Evolutionary conservation across 1,139 yeast genomes (phyloP).

Genomic region (Suhomyces kunorum): DNA sequence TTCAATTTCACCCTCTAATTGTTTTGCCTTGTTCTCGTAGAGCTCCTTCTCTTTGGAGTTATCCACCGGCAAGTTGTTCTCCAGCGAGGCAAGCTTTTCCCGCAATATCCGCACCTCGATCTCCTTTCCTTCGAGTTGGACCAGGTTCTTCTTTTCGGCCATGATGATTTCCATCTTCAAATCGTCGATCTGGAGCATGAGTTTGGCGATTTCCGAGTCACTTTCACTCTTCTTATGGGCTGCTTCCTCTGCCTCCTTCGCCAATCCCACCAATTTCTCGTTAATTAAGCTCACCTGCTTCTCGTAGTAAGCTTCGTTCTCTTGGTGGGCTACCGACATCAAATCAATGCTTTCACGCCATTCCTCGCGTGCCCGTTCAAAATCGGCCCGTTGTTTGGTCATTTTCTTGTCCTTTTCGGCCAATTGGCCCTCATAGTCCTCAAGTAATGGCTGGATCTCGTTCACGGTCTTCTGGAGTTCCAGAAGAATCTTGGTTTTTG

Average conservation of each 20-base stretch:
- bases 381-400: constrained; percentile 43
- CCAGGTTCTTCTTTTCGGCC: constrained; percentile 17
- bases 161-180: constrained; percentile 17
- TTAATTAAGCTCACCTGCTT: constrained; percentile 25
- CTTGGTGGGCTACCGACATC: constrained; percentile 48
- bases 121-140: constrained; percentile 20
- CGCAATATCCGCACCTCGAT: constrained; percentile 18
- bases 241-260: constrained; percentile 7
- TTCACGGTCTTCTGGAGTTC: constrained; percentile 47
- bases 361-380: constrained; percentile 57
- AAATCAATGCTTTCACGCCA: constrained; percentile 58
- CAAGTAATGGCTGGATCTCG: constrained; percentile 48
- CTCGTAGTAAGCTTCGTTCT: constrained; percentile 40
- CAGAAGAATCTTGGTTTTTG: constrained; percentile 37
- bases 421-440: constrained; percentile 46
- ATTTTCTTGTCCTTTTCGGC: constrained; percentile 48
- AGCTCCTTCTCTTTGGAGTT: constrained; percentile 13
- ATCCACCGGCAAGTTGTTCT: constrained; percentile 7
- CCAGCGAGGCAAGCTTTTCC: constrained; percentile 16
- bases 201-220: constrained; percentile 15
- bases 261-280: constrained; percentile 9
- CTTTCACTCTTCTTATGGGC: constrained; percentile 3
- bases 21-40: constrained; percentile 41
- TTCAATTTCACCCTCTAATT: constrained; percentile 55
- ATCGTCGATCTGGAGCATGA: constrained; percentile 15